These are phyloP conservation scores for Asclepias syriaca DNA, from an alignment of 257 asterid species.

Conservation along the genomic window DNA sequence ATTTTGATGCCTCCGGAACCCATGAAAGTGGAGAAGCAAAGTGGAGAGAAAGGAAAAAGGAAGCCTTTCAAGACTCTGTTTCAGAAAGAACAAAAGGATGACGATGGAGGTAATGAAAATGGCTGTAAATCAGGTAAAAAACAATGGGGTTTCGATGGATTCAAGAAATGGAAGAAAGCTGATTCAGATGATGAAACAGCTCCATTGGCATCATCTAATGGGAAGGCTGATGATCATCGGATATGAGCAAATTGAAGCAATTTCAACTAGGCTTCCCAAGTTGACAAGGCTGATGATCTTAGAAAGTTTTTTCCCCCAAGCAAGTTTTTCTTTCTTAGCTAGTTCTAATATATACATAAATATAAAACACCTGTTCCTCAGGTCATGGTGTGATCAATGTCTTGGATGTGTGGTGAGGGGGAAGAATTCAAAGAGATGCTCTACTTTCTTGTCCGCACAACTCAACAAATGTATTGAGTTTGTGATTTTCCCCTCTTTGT, in stretches of 20 bases:
- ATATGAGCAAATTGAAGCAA: conserved; percentile 32
- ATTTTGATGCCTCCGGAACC: conserved; percentile 35
- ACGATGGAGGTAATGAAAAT: conserved; percentile 13
- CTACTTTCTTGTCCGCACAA: not conserved
- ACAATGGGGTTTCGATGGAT: conserved; percentile 62
- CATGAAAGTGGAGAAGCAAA: conserved; percentile 23
- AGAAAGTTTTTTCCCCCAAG: conserved; percentile 52
- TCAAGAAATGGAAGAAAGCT: conserved; percentile 75
- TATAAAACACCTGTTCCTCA: conserved; percentile 8
- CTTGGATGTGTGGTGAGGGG: conserved; percentile 60
- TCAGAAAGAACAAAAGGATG: conserved; percentile 29
- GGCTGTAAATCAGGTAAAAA: conserved; percentile 36
- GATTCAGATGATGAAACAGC: conserved; percentile 46
- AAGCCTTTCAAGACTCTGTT: conserved; percentile 38
- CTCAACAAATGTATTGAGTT: conserved; percentile 4
- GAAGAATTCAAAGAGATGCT: conserved; percentile 48
- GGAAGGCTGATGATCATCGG: conserved; percentile 16
- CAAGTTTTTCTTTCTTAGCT: conserved; percentile 21
- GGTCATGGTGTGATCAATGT: conserved; percentile 61
- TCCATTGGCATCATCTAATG: conserved; percentile 49
- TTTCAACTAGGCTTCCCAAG: conserved; percentile 82
- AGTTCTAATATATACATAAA: too few species aligned
- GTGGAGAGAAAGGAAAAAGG: conserved; percentile 32
- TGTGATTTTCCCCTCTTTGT: not conserved
- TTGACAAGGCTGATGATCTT: conserved; percentile 67